A percentile compares a stretch with the other conserved stretches of the same genome.
Conservation (phyloP, 441 rosid genomes). For the Pelargonium australe region DNA sequence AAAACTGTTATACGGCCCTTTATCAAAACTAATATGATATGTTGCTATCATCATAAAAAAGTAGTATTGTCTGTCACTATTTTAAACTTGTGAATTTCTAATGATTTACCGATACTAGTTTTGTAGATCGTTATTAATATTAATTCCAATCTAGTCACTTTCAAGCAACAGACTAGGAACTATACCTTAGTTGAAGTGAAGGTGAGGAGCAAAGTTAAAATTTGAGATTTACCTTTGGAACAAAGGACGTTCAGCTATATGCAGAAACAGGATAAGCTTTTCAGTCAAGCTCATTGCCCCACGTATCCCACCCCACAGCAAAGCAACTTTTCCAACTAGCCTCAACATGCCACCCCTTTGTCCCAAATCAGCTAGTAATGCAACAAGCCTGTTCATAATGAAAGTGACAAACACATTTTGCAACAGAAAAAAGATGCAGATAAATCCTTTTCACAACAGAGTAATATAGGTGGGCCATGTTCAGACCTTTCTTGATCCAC, state of each 20-base stretch:
- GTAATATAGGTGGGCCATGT: slow-evolving; percentile 12
- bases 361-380: slow-evolving; percentile 81
- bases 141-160: not conserved
- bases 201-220: not conserved
- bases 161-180: not conserved
- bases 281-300: slow-evolving; percentile 94
- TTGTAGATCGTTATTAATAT: not conserved
- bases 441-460: slow-evolving; percentile 5
- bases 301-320: slow-evolving; percentile 99
- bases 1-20: not conserved
- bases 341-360: slow-evolving; percentile 89
- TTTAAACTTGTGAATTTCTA: not conserved
- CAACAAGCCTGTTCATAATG: slow-evolving; percentile 57
- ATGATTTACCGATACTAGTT: not conserved
- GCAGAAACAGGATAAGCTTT: slow-evolving; percentile 71
- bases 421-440: slow-evolving; percentile 1
- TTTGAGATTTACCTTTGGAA: slow-evolving; percentile 53
- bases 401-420: slow-evolving; percentile 16
- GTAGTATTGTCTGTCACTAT: not conserved
- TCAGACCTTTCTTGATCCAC: slow-evolving; percentile 91
- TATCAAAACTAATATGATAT: not conserved
- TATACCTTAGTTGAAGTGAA: not conserved
- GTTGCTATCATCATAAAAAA: not conserved
- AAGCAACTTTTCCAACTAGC: slow-evolving; percentile 85
- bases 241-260: slow-evolving; percentile 69